phyloP scores from a whole-genome alignment of 495 filamentous ascomycete species.

The Pyronema omphalodes region DNA sequence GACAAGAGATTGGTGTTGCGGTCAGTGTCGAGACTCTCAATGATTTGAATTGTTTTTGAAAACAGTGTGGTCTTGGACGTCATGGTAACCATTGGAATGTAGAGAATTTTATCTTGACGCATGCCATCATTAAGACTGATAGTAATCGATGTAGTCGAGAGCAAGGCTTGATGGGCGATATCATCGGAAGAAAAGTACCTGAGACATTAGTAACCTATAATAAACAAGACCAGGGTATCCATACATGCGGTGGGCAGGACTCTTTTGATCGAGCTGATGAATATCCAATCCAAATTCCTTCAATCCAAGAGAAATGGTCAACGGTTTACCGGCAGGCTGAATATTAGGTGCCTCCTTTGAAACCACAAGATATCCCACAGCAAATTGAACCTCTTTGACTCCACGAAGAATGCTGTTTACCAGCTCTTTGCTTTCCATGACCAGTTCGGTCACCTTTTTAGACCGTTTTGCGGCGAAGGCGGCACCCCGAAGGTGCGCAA shows the following conservation, averaged over 20 bases:
- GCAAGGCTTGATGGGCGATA: constrained; percentile 83
- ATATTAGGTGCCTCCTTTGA: constrained; percentile 54
- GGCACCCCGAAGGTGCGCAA: no score
- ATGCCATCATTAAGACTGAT: constrained; percentile 77
- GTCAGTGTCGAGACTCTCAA: constrained; percentile 59
- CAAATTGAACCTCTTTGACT: constrained; percentile 91
- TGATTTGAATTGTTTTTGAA: constrained; percentile 75
- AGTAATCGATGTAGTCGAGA: constrained; percentile 80
- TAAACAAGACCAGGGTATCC: constrained; percentile 4
- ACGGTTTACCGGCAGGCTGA: constrained; percentile 43
- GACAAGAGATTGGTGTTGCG: constrained; percentile 92
- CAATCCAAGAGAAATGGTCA: constrained; percentile 74
- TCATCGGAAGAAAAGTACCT: constrained; percentile 81
- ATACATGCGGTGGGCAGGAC: constrained; percentile 83
- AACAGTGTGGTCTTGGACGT: constrained; percentile 89
- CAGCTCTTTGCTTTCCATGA: constrained; percentile 87
- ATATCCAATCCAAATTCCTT: constrained; percentile 91
- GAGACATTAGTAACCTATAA: constrained; percentile 1
- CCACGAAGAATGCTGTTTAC: constrained; percentile 75
- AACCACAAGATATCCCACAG: constrained; percentile 77
- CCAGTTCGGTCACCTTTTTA: constrained; percentile 59
- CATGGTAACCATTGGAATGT: constrained; percentile 94
- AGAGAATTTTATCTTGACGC: constrained; percentile 71
- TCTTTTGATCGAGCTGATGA: constrained; percentile 80
- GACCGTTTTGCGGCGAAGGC: constrained; percentile 42